These are phyloP conservation scores for Vigna trinervia DNA, from an alignment of 306 rosid species.

Conservation along the genomic window DNA sequence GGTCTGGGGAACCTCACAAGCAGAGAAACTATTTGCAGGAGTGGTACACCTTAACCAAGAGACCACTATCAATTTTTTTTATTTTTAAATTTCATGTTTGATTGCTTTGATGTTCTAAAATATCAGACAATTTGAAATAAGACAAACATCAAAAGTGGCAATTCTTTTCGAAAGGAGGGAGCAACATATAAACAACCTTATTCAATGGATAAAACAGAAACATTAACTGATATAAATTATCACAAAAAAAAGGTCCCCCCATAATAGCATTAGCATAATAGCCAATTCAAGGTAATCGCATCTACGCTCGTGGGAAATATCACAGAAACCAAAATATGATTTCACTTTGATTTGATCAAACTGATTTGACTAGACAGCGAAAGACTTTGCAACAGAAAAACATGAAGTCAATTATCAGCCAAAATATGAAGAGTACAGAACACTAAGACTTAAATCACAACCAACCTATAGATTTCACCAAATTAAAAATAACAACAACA, in stretches of 20 bases:
- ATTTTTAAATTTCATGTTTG: background rate
- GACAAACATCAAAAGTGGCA: background rate
- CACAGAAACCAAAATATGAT: background rate
- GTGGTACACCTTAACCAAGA: background rate
- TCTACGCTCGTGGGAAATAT: background rate
- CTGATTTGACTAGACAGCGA: background rate
- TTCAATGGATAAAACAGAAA: background rate
- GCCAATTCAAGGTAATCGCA: background rate
- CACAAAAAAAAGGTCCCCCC: background rate
- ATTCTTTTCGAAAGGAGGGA: too few species aligned
- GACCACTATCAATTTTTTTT: background rate
- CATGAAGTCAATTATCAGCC: background rate
- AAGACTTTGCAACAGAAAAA: background rate
- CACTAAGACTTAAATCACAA: background rate
- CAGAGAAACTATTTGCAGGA: background rate
- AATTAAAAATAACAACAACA: background rate
- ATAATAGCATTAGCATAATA: background rate
- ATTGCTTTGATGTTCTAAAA: background rate
- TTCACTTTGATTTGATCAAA: background rate
- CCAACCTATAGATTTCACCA: background rate
- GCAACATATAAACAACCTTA: too few species aligned
- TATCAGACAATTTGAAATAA: background rate
- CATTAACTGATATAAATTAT: background rate
- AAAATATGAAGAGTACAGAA: background rate
- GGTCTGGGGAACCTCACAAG: background rate